Evolutionary conservation across 345 rosid genomes (phyloP).

Genomic region (Aquilaria malaccensis): DNA sequence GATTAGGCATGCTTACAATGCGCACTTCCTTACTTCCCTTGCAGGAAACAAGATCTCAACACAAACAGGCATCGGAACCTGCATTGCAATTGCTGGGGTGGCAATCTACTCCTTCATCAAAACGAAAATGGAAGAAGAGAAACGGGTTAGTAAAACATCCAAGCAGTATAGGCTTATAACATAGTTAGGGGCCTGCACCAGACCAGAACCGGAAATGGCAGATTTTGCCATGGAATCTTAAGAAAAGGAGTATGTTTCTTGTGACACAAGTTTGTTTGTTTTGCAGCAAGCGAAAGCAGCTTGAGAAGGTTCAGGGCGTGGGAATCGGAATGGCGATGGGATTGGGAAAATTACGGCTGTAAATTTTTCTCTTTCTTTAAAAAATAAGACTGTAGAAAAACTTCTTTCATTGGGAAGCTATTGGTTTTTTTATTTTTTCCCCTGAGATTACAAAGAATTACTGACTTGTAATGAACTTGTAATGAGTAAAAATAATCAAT

Average conservation of each 20-base stretch:
- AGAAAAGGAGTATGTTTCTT: not conserved
- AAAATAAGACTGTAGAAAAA: not conserved
- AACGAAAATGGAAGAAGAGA: slow-evolving; percentile 94
- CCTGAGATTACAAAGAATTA: slow-evolving; percentile 13
- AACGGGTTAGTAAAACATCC: slow-evolving; percentile 43
- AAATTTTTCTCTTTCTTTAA: slow-evolving; percentile 17
- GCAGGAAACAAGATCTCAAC: slow-evolving; percentile 90
- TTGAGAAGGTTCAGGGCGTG: slow-evolving; percentile 19
- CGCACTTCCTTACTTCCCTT: not conserved
- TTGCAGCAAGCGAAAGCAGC: slow-evolving; percentile 53
- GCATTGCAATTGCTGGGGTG: slow-evolving; percentile 85
- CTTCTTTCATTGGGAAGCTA: slow-evolving; percentile 20
- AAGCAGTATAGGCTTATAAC: not conserved
- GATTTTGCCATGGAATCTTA: no score
- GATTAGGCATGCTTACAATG: slow-evolving; percentile 3
- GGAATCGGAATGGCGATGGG: not conserved
- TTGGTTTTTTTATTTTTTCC: slow-evolving; percentile 4
- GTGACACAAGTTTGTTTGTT: not conserved
- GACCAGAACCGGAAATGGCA: no score
- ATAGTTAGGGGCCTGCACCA: no score
- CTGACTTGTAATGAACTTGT: slow-evolving; percentile 21
- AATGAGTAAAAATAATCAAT: slow-evolving; percentile 26
- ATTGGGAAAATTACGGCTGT: slow-evolving; percentile 15
- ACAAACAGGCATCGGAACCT: slow-evolving; percentile 86
- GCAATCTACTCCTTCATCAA: slow-evolving; percentile 79